Conservation (phyloP, 306 rosid genomes). For the Glycyrrhiza uralensis region DNA sequence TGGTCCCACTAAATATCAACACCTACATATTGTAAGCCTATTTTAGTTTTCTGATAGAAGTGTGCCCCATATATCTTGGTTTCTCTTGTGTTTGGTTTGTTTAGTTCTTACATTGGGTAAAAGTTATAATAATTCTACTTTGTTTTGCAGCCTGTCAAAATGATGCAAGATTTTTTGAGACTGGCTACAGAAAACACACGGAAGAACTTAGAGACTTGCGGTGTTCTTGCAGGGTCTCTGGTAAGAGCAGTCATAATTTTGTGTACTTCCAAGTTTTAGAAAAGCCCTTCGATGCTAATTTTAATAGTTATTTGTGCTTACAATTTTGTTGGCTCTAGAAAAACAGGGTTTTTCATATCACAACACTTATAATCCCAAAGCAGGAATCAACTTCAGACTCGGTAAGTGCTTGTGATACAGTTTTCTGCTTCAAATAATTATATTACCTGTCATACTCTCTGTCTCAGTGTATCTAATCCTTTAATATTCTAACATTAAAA, state of each 20-base stretch:
- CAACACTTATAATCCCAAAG: conserved; percentile 93
- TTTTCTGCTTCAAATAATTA: conserved; percentile 7
- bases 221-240: conserved; percentile 94
- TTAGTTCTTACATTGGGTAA: neutral
- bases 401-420: conserved; percentile 38
- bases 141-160: conserved; percentile 71
- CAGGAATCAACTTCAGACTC: conserved; percentile 97
- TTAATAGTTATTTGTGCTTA: conserved; percentile 27
- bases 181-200: conserved; percentile 78
- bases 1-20: conserved; percentile 62
- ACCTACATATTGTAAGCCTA: conserved; percentile 75
- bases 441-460: neutral
- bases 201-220: conserved; percentile 91
- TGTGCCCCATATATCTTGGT: conserved; percentile 6
- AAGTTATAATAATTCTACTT: conserved; percentile 22
- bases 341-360: conserved; percentile 90
- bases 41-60: conserved; percentile 10
- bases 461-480: neutral
- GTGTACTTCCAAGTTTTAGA: conserved; percentile 13
- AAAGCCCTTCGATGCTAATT: conserved; percentile 28
- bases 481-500: neutral
- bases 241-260: conserved; percentile 45
- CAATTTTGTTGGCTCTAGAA: conserved; percentile 59
- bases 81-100: conserved; percentile 17
- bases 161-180: conserved; percentile 93